A percentile compares a stretch with the other conserved stretches of the same genome.
Evolutionary conservation across 306 rosid genomes (phyloP).

Genomic region (Oemleria cerasiformis): DNA sequence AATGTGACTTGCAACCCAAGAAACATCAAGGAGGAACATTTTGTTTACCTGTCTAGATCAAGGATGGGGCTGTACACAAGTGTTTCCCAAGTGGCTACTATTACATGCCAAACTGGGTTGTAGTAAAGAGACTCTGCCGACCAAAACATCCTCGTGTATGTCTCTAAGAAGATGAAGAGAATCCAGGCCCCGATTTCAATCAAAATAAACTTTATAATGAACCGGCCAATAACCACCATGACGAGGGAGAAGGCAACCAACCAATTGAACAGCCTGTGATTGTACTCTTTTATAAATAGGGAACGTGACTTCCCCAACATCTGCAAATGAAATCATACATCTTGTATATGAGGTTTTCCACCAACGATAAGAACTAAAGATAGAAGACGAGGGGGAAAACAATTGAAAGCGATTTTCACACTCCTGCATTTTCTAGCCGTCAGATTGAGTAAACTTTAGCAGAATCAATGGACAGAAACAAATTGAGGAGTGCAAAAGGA

Average conservation of each 20-base stretch:
- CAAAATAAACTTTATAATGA: conserved; percentile 69
- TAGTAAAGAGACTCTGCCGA: conserved; percentile 88
- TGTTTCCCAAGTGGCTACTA: conserved; percentile 88
- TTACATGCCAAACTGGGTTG: conserved; percentile 79
- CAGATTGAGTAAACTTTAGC: too few relatives aligned
- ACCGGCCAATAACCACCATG: conserved; percentile 91
- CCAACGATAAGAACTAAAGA: neutral
- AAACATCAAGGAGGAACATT: neutral
- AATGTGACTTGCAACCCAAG: neutral
- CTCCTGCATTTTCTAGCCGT: too few relatives aligned
- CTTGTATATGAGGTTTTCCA: neutral
- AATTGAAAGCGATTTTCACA: neutral
- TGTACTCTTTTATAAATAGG: conserved; percentile 84
- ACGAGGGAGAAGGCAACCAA: conserved; percentile 88
- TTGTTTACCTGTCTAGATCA: conserved; percentile 87
- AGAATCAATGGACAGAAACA: too few relatives aligned
- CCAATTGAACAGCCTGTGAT: conserved; percentile 93
- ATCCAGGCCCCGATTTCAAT: conserved; percentile 89
- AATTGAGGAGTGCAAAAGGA: too few relatives aligned
- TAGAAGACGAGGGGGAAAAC: neutral
- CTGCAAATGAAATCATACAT: conserved; percentile 44
- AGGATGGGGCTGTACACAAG: conserved; percentile 86
- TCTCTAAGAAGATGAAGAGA: conserved; percentile 90
- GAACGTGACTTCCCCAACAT: conserved; percentile 81
- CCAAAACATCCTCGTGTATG: conserved; percentile 97